Evolutionary conservation across 495 filamentous ascomycete species (phyloP).

Genomic region (Aspergillus sclerotioniger): DNA sequence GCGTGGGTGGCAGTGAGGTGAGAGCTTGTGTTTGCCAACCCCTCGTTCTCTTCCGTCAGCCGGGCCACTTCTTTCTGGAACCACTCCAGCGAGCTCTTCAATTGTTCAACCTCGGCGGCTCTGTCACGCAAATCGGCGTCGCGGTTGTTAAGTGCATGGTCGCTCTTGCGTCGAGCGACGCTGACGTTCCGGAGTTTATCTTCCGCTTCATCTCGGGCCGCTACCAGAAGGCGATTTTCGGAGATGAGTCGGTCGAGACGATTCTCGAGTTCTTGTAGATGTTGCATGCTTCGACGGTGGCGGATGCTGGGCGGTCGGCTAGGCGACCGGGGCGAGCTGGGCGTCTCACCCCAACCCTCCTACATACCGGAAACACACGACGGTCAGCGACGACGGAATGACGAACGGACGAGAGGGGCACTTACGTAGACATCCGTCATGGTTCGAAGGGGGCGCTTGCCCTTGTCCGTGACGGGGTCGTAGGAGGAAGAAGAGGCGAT

Average conservation of each 20-base stretch:
- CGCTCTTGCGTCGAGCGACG: constrained; percentile 49
- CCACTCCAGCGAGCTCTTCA: constrained; percentile 72
- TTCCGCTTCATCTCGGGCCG: constrained; percentile 69
- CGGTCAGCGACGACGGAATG: constrained; percentile 9
- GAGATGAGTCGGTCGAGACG: constrained; percentile 75
- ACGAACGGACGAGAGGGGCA: constrained; percentile 30
- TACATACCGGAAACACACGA: constrained; percentile 32
- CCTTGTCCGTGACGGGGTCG: constrained; percentile 80
- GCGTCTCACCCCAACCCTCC: constrained; percentile 95
- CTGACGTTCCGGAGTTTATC: constrained; percentile 57
- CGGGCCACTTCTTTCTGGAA: constrained; percentile 74
- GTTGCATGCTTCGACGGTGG: constrained; percentile 93
- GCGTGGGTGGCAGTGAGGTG: constrained; percentile 63
- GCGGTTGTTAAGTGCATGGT: constrained; percentile 55
- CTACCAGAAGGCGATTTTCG: constrained; percentile 74
- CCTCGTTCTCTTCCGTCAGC: constrained; percentile 71
- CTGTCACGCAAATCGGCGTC: constrained; percentile 55
- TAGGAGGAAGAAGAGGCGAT: constrained; percentile 61
- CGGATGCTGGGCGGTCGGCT: constrained; percentile 95
- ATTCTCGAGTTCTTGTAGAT: constrained; percentile 73
- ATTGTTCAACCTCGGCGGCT: constrained; percentile 76
- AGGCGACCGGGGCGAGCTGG: constrained; percentile 85
- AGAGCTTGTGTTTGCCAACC: constrained; percentile 67
- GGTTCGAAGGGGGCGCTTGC: constrained; percentile 75
- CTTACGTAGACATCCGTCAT: constrained; percentile 96